A percentile compares a stretch with the other conserved stretches of the same genome.
Conservation (phyloP, 306 rosid species). For the Echinosophora koreensis region DNA sequence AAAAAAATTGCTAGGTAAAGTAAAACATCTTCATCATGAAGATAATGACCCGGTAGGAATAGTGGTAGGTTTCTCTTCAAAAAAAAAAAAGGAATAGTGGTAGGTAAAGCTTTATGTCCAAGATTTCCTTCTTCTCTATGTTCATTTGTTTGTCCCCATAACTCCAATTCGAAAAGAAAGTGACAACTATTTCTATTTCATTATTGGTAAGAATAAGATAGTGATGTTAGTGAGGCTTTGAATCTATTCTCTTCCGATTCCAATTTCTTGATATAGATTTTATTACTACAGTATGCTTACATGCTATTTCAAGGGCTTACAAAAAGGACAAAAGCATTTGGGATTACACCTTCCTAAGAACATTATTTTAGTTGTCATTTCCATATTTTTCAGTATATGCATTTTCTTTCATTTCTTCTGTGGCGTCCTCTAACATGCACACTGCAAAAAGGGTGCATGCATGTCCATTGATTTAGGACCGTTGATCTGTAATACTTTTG, state of each 20-base stretch:
- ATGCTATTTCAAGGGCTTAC: constrained; percentile 30
- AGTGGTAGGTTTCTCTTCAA: constrained; percentile 42
- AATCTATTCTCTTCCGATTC: constrained; percentile 56
- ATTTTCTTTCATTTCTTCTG: constrained; percentile 24
- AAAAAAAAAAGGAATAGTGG: constrained; percentile 47
- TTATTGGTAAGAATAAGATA: constrained; percentile 60
- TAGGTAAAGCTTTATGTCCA: constrained; percentile 43
- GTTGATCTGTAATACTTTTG: too few relatives aligned
- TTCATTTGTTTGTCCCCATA: constrained; percentile 9
- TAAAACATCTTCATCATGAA: constrained; percentile 11
- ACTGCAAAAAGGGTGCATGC: too few relatives aligned
- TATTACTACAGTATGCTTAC: constrained; percentile 21
- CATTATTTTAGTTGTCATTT: constrained; percentile 37
- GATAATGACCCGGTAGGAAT: constrained; percentile 34
- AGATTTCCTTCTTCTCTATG: constrained; percentile 7
- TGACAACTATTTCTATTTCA: constrained; percentile 46
- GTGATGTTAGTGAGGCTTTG: constrained; percentile 51
- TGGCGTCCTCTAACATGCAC: too few relatives aligned
- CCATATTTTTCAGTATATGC: constrained; percentile 34
- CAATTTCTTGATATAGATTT: constrained; percentile 47
- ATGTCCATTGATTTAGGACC: too few relatives aligned
- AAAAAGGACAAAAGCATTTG: constrained; percentile 41
- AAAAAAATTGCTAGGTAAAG: constrained; percentile 7
- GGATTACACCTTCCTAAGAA: constrained; percentile 29
- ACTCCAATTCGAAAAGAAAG: constrained; percentile 36